These are phyloP conservation scores for Talaromyces proteolyticus DNA, from an alignment of 495 filamentous ascomycete species.

Conservation along the genomic window DNA sequence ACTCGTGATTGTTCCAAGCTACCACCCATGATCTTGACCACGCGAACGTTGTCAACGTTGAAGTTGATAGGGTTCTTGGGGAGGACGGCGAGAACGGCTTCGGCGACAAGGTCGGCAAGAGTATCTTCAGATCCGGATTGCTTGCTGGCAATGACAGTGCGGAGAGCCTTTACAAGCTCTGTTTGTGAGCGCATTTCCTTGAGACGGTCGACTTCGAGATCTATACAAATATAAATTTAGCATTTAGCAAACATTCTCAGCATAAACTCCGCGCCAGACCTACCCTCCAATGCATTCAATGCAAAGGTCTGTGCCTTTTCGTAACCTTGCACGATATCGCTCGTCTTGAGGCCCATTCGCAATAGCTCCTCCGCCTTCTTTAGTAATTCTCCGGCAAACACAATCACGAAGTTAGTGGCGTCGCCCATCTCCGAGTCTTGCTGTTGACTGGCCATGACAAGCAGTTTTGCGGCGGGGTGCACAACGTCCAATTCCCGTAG, in stretches of 20 bases:
- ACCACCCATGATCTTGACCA: constrained; percentile 99
- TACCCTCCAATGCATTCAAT: constrained; percentile 73
- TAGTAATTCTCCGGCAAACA: constrained; percentile 90
- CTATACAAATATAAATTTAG: constrained; percentile 26
- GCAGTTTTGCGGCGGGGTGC: constrained; percentile 92
- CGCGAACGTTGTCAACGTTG: constrained; percentile 98
- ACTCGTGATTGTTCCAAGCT: constrained; percentile 88
- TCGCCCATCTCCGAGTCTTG: constrained; percentile 99
- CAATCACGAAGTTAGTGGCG: constrained; percentile 95
- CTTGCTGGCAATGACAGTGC: constrained; percentile 93
- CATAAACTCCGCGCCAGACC: constrained; percentile 14
- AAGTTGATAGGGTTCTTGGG: constrained; percentile 98
- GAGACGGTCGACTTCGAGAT: constrained; percentile 87
- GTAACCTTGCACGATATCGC: constrained; percentile 92
- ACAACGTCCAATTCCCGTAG: constrained; percentile 96
- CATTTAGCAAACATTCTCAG: constrained; percentile 4
- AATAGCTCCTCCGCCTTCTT: constrained; percentile 97
- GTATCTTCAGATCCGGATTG: constrained; percentile 89
- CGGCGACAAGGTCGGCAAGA: constrained; percentile 79
- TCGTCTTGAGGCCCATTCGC: constrained; percentile 92
- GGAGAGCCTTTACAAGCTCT: constrained; percentile 91
- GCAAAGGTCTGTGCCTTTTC: constrained; percentile 90
- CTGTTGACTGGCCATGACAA: constrained; percentile 99
- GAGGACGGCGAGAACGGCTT: constrained; percentile 89
- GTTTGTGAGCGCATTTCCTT: constrained; percentile 69